Evolutionary conservation across 1,284 basidiomycete species (phyloP).

Genomic region (Malassezia sympodialis): DNA sequence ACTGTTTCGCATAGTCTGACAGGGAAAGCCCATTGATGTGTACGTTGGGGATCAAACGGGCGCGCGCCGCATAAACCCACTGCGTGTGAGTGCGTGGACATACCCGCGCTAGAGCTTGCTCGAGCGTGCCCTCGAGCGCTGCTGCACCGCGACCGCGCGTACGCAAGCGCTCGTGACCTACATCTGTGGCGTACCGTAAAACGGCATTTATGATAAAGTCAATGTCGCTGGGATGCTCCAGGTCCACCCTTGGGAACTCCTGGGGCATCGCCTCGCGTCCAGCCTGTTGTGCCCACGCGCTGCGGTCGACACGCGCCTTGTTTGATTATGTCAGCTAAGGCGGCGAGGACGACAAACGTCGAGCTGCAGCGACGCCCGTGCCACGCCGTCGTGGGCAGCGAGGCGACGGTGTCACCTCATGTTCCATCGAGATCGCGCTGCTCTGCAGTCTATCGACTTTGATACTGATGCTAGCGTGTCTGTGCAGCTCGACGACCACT

Average conservation of each 20-base stretch:
- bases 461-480: slow-evolving; percentile 36
- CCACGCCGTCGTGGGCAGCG: background rate
- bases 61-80: slow-evolving; percentile 18
- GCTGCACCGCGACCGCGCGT: slow-evolving; percentile 5
- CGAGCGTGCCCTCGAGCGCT: slow-evolving; percentile 8
- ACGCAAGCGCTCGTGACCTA: slow-evolving; percentile 7
- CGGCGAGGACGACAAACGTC: background rate
- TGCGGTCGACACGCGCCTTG: background rate
- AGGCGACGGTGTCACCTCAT: slow-evolving; percentile 1
- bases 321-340: background rate
- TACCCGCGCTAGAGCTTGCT: slow-evolving; percentile 14
- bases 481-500: slow-evolving; percentile 32
- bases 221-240: slow-evolving; percentile 17
- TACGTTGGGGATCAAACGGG: slow-evolving; percentile 13
- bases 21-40: slow-evolving; percentile 12
- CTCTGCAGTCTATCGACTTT: slow-evolving; percentile 33
- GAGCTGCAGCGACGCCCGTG: background rate
- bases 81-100: background rate
- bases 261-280: slow-evolving; percentile 10
- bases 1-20: slow-evolving; percentile 15
- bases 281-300: background rate
- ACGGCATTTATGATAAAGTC: slow-evolving; percentile 13
- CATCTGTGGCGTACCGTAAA: slow-evolving; percentile 4
- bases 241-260: slow-evolving; percentile 16
- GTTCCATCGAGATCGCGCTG: slow-evolving; percentile 3